Conservation (phyloP, 768 basidiomycete genomes). For the Leucocoprinus leucothites region DNA sequence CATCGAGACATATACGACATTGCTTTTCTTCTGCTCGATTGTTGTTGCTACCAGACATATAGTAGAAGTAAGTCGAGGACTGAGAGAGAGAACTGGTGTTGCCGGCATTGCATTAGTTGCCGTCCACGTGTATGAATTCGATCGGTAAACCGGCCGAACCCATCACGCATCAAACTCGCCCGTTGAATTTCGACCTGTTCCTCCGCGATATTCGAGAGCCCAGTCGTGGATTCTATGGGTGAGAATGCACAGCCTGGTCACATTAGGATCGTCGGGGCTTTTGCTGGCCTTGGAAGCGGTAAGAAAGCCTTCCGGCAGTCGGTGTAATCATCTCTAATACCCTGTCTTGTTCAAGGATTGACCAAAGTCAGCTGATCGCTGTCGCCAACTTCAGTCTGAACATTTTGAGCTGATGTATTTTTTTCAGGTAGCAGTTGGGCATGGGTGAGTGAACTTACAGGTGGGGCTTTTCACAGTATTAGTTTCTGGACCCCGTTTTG, state of each 20-base stretch:
- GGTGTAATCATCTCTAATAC: neutral
- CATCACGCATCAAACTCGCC: too few relatives aligned
- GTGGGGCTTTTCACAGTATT: slow-evolving; percentile 1
- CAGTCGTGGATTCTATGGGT: slow-evolving; percentile 8
- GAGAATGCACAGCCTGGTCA: slow-evolving; percentile 24
- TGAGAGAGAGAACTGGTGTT: neutral
- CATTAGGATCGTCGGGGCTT: slow-evolving; percentile 50
- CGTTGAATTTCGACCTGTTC: neutral
- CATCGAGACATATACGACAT: slow-evolving; percentile 84
- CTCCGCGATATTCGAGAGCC: neutral
- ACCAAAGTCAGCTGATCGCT: slow-evolving; percentile 39
- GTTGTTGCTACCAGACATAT: slow-evolving; percentile 14
- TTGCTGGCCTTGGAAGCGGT: slow-evolving; percentile 65
- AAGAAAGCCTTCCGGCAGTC: slow-evolving; percentile 16
- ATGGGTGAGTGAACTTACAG: slow-evolving; percentile 43
- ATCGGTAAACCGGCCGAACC: neutral
- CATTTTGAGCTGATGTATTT: neutral
- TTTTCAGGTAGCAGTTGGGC: slow-evolving; percentile 62
- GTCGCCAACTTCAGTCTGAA: neutral
- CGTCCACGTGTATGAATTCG: slow-evolving; percentile 10
- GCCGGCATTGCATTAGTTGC: slow-evolving; percentile 2
- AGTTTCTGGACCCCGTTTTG: too few relatives aligned
- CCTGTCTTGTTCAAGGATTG: slow-evolving; percentile 32
- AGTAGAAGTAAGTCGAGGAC: neutral
- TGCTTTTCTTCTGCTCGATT: slow-evolving; percentile 46